A percentile compares a stretch with the other conserved stretches of the same genome.
Conservation (phyloP, 2,329 filamentous ascomycete genomes). For the Paraconiothyrium sp. region DNA sequence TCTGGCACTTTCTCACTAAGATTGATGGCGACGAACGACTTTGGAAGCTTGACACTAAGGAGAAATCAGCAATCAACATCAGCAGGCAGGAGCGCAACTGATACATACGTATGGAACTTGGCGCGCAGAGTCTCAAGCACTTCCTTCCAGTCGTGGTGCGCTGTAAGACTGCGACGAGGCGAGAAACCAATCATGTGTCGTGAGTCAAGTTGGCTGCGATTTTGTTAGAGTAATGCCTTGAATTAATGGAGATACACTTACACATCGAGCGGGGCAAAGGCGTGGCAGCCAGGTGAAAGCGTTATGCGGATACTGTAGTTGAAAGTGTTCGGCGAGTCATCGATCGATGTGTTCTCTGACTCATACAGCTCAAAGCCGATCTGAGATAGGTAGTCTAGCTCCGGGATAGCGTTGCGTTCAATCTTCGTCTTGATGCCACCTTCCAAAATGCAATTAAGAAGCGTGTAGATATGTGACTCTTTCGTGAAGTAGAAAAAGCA, state of each 20-base stretch:
- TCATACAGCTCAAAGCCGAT: constrained; percentile 99
- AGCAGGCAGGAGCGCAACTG: not conserved
- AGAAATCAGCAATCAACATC: constrained; percentile 16
- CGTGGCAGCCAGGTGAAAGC: constrained; percentile 94
- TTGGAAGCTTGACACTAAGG: constrained; percentile 59
- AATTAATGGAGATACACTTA: constrained; percentile 29
- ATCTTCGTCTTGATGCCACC: constrained; percentile 98
- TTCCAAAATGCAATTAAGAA: constrained; percentile 97
- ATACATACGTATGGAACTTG: constrained; percentile 91
- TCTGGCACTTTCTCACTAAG: constrained; percentile 59
- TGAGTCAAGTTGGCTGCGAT: constrained; percentile 78
- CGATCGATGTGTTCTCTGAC: constrained; percentile 74
- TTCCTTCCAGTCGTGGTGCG: constrained; percentile 93
- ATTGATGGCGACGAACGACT: constrained; percentile 62
- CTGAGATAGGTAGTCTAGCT: constrained; percentile 96
- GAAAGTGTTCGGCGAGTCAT: constrained; percentile 75
- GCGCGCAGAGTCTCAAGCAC: constrained; percentile 95
- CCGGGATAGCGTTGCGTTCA: constrained; percentile 90
- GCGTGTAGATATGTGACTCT: constrained; percentile 97
- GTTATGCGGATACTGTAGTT: constrained; percentile 97
- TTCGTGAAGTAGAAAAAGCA: constrained; percentile 99
- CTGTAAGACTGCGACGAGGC: constrained; percentile 86
- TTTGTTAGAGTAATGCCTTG: constrained; percentile 18
- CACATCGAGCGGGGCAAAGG: constrained; percentile 94
- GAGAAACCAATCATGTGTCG: constrained; percentile 96